Evolutionary conservation across 768 basidiomycete species (phyloP), one percentile per base, ranked within the genome.

Genomic region (Hortiboletus campestris): DNA sequence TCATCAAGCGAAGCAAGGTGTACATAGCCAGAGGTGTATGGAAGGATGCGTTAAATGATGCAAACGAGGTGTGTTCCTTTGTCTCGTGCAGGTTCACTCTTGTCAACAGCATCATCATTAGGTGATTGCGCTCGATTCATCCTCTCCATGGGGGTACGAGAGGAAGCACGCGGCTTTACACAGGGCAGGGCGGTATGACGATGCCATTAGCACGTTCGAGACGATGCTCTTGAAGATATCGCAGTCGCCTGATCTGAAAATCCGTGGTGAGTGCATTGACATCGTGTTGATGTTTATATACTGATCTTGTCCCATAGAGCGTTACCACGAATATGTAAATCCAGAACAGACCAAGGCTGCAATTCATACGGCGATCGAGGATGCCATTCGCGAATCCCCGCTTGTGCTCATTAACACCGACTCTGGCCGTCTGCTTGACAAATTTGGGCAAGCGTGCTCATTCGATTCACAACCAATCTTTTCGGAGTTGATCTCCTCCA

Each of bases 201-300:
- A 42, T 20, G 53, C 46, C 1, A 41, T 51, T 9, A 14, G 17
- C 6, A 39, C 36, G 25, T 48, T 46, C 12, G 41, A 60, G 31
- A 31, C 3, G 2, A 60, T 55, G 57, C 38, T 60, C 6, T 55
- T 25, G 6, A 50, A 40, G 46, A 34, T 51, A 13, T 17, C n/a
- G 4, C 28, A 54, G 16, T 60, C 59, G 4, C 19, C 22, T 6
- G 17, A 50, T 32, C 32, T 17, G 5, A 25, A 22, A 3, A 16
- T 38, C 9, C 46, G 34, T 6, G 20, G 56, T 57, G 14, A 57
- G 49, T 2, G 17, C 11, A 20, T 10, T 11, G 2, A 29, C 12
- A 17, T 22, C 8, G 38, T n/a, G 16, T 1, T 4, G 17, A 17
- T 9, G 8, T 11, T 19, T 9, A 10, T 39, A 2, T 8, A 9